A percentile compares a stretch with the other conserved stretches of the same genome.
Evolutionary conservation across 1,284 basidiomycete genomes (phyloP).

Genomic region (Mycocalia duriaeana): DNA sequence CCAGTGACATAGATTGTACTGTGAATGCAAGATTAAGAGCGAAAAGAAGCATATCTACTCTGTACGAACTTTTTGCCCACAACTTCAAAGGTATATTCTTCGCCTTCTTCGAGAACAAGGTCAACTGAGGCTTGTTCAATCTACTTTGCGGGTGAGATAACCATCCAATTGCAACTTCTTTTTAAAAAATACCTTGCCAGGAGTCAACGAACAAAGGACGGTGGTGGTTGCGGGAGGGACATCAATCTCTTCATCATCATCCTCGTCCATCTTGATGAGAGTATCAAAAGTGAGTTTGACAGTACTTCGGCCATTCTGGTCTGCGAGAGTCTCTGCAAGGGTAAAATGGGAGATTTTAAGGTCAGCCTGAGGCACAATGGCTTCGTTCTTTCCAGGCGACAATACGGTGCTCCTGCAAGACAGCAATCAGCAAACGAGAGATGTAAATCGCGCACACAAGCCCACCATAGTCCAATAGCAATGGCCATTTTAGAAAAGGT

Average conservation of each 20-base stretch:
- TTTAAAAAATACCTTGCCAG: conserved; percentile 54
- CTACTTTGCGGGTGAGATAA: conserved; percentile 21
- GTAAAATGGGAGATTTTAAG: conserved; percentile 83
- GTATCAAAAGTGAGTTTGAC: conserved; percentile 71
- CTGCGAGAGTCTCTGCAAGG: conserved; percentile 69
- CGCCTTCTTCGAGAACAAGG: conserved; percentile 72
- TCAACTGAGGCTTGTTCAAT: conserved; percentile 79
- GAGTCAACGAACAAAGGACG: conserved; percentile 64
- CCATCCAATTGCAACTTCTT: conserved; percentile 3
- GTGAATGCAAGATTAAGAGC: conserved; percentile 2
- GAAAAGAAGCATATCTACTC: conserved; percentile 4
- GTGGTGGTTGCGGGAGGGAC: conserved; percentile 29
- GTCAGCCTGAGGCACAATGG: conserved; percentile 64
- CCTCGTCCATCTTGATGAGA: conserved; percentile 38
- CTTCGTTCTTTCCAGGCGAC: conserved; percentile 58
- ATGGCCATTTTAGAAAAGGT: conserved; percentile 41
- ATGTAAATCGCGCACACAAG: conserved; percentile 20
- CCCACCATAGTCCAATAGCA: conserved; percentile 61
- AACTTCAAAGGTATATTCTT: conserved; percentile 66
- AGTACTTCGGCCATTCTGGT: conserved; percentile 65
- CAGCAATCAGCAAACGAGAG: conserved; percentile 7
- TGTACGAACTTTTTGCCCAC: conserved; percentile 77
- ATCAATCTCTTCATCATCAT: conserved; percentile 34
- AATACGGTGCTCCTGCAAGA: conserved; percentile 54
- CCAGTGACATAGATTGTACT: conserved; percentile 85